Percentiles rank a stretch among this genome's conserved stretches.
Evolutionary conservation across 2,329 filamentous ascomycete genomes (phyloP).

Genomic region (Alternaria sp.): DNA sequence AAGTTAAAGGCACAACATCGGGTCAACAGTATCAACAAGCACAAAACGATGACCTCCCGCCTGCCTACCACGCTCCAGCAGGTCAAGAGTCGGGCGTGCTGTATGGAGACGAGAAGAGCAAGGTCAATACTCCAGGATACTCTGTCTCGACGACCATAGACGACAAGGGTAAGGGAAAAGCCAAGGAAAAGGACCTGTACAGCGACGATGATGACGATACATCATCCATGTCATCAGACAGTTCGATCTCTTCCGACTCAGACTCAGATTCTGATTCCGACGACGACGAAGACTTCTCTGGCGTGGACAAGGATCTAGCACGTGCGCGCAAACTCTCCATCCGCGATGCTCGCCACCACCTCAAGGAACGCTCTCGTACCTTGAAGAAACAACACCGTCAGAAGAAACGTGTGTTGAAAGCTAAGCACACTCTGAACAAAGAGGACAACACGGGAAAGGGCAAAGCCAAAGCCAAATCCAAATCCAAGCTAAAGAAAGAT

Average conservation of each 20-base stretch:
- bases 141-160: neutral
- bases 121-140: constrained; percentile 1
- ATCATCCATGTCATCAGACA: constrained; percentile 36
- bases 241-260: constrained; percentile 12
- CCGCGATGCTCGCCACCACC: constrained; percentile 23
- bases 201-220: constrained; percentile 25
- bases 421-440: constrained; percentile 5
- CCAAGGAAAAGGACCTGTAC: constrained; percentile 2
- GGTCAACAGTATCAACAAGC: neutral
- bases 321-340: constrained; percentile 33
- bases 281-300: constrained; percentile 23
- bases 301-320: constrained; percentile 21
- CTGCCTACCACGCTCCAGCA: constrained; percentile 21
- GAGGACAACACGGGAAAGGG: constrained; percentile 1
- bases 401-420: constrained; percentile 33
- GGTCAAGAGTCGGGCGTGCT: constrained; percentile 34
- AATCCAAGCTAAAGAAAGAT: constrained; percentile 32
- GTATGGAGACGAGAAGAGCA: constrained; percentile 10
- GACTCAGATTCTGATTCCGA: constrained; percentile 27
- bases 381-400: constrained; percentile 27
- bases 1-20: neutral
- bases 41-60: constrained; percentile 25
- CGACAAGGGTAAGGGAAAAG: constrained; percentile 11
- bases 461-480: constrained; percentile 27
- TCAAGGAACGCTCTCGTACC: constrained; percentile 22